Evolutionary conservation across 345 rosid genomes (phyloP).

Genomic region (Murraya koenigii): DNA sequence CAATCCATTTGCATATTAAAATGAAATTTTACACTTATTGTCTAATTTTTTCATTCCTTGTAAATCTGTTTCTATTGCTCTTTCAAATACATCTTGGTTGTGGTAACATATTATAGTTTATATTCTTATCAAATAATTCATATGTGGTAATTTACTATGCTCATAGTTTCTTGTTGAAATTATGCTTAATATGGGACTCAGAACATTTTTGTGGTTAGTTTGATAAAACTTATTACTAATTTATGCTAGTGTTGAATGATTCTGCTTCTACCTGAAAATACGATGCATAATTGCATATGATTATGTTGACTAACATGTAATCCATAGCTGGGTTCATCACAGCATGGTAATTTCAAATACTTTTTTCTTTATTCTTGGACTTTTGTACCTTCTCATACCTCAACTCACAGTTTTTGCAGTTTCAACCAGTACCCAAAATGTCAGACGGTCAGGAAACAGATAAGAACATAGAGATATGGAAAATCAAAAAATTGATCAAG

Average conservation of each 20-base stretch:
- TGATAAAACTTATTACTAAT: neutral
- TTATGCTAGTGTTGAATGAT: slow-evolving; percentile 1
- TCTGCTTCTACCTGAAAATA: neutral
- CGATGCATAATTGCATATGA: neutral
- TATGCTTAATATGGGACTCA: neutral
- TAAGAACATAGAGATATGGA: slow-evolving; percentile 94
- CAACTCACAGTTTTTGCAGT: slow-evolving; percentile 2
- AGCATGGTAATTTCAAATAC: neutral
- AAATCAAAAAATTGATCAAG: slow-evolving; percentile 85
- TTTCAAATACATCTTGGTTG: neutral
- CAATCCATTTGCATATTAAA: neutral
- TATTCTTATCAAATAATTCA: neutral
- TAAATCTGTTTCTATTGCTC: neutral
- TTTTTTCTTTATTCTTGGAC: neutral
- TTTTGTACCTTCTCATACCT: neutral
- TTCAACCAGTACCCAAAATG: slow-evolving; percentile 26
- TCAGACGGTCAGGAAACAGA: slow-evolving; percentile 61
- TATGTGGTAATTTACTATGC: neutral
- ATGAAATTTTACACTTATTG: neutral
- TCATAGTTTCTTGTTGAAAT: neutral
- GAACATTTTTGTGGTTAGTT: neutral
- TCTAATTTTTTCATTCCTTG: neutral
- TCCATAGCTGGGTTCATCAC: neutral
- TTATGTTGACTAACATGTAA: neutral
- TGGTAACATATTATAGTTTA: neutral